phyloP scores from a whole-genome alignment of 306 rosid species.

The Prunus salicina region DNA sequence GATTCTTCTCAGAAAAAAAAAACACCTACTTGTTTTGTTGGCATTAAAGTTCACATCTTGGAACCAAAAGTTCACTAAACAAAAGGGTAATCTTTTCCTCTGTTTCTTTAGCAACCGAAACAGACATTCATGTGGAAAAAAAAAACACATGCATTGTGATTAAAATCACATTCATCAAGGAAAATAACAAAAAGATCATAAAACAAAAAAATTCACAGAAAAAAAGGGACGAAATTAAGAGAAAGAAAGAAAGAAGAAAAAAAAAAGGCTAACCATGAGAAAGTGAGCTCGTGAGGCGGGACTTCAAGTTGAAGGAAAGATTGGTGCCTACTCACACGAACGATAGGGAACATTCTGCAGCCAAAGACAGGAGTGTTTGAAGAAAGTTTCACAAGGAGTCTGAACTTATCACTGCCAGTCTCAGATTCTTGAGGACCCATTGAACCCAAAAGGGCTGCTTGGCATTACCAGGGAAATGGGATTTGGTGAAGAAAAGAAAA shows the following conservation, averaged over 20 bases:
- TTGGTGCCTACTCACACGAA: background rate
- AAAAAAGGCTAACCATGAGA: slow-evolving; percentile 18
- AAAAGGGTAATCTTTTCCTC: background rate
- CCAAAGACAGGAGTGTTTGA: slow-evolving; percentile 20
- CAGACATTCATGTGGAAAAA: background rate
- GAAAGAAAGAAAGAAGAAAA: background rate
- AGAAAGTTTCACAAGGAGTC: background rate
- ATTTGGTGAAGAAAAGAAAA: background rate
- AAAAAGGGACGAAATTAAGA: background rate
- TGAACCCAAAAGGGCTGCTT: background rate
- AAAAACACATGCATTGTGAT: background rate
- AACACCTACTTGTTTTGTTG: background rate
- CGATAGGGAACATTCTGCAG: background rate
- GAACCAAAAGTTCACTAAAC: background rate
- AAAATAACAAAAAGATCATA: background rate
- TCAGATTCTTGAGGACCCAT: slow-evolving; percentile 11
- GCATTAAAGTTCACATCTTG: background rate
- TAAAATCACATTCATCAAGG: background rate
- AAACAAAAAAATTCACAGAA: background rate
- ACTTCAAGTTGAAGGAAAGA: too few relatives aligned
- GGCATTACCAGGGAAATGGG: background rate
- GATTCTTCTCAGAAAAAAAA: background rate
- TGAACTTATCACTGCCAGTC: background rate
- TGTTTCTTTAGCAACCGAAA: slow-evolving; percentile 3
- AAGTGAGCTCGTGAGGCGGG: background rate